Conservation (phyloP, 768 basidiomycete genomes). For the Amanita jacksonii region DNA sequence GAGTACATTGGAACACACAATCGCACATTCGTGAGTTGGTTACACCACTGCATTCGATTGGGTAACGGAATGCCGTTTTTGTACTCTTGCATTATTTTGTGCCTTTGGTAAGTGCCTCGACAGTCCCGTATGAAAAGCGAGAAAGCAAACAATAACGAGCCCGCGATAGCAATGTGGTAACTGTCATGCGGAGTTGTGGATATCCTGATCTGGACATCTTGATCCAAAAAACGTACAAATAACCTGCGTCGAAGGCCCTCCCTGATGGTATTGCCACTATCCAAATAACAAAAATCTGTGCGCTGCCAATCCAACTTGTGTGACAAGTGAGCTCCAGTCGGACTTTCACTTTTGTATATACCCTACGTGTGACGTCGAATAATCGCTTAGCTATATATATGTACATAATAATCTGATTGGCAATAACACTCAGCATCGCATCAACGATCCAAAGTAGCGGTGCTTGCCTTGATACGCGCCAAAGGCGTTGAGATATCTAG, state of each 20-base stretch:
- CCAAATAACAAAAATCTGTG: constrained; percentile 37
- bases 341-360: constrained; percentile 15
- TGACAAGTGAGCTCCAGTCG: no score
- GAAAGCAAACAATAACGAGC: constrained; percentile 33
- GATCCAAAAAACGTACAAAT: constrained; percentile 29
- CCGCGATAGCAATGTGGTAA: constrained; percentile 34
- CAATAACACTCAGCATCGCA: no score
- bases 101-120: no score
- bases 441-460: constrained; percentile 10
- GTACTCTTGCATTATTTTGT: no score
- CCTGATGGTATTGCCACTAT: constrained; percentile 36
- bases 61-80: no score
- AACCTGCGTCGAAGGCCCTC: constrained; percentile 41
- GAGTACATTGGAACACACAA: no score
- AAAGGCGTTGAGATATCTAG: constrained; percentile 20
- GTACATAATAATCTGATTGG: constrained; percentile 28
- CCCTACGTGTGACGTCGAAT: constrained; percentile 29
- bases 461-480: constrained; percentile 25
- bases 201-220: no score
- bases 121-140: constrained; percentile 40
- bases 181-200: constrained; percentile 15
- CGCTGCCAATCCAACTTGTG: constrained; percentile 40
- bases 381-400: constrained; percentile 25
- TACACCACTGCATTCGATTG: no score
- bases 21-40: no score